phyloP scores from a whole-genome alignment of 768 basidiomycete genomes.

The Leccinum disarticulatum region DNA sequence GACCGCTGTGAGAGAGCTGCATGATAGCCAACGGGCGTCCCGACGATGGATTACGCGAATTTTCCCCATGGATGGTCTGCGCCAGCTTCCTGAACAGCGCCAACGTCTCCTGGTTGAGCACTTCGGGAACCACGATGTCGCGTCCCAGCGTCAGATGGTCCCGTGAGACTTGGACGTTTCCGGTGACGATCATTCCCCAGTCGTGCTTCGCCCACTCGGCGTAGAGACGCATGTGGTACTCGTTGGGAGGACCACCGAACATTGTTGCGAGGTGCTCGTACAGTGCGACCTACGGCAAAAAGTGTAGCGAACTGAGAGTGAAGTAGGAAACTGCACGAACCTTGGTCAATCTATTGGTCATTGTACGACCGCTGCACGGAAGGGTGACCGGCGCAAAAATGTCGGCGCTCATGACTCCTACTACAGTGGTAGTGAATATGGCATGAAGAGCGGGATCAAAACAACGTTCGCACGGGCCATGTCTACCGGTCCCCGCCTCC shows the following conservation, averaged over 20 bases:
- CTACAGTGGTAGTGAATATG: not conserved
- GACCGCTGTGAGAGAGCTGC: conserved; percentile 81
- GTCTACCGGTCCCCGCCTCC: conserved; percentile 30
- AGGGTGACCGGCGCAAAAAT: conserved; percentile 30
- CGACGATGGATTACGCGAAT: conserved; percentile 6
- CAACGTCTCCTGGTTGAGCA: conserved; percentile 42
- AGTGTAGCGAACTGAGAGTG: not conserved
- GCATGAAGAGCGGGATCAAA: not conserved
- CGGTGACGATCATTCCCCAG: conserved; percentile 91
- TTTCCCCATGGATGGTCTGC: conserved; percentile 44
- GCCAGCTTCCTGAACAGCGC: conserved; percentile 53
- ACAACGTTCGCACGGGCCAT: not conserved
- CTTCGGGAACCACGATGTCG: conserved; percentile 61
- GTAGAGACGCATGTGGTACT: conserved; percentile 64
- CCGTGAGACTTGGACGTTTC: conserved; percentile 71
- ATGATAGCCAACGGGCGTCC: conserved; percentile 55
- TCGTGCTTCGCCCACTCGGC: conserved; percentile 67
- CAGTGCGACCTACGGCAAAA: conserved; percentile 67
- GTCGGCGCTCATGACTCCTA: conserved; percentile 14
- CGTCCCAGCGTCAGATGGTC: conserved; percentile 70
- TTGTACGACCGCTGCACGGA: conserved; percentile 34
- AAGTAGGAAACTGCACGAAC: conserved; percentile 28
- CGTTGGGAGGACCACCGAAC: conserved; percentile 71
- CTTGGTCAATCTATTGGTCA: conserved; percentile 55
- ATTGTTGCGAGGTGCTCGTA: conserved; percentile 78